A percentile compares a stretch with the other conserved stretches of the same genome.
Evolutionary conservation across 192 early-diverging fungal genomes (phyloP).

Genomic region (Backusella mclennaniae): DNA sequence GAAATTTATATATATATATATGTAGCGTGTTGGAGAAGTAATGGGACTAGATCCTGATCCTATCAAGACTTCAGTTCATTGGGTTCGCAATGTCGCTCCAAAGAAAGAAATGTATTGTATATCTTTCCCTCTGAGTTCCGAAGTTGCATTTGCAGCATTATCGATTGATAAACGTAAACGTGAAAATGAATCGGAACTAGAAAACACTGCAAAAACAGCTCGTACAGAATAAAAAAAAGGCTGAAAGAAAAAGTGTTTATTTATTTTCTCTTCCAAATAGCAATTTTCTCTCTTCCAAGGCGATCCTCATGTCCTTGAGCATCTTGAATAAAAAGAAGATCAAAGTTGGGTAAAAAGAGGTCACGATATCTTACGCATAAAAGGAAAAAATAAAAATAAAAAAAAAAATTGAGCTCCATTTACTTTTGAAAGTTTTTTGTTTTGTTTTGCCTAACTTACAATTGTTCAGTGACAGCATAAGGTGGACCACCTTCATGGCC

Average conservation of each 20-base stretch:
- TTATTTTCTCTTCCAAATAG: conserved; percentile 61
- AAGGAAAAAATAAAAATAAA: background rate
- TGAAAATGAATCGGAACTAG: background rate
- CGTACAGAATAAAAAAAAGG: conserved; percentile 8
- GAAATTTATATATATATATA: no score
- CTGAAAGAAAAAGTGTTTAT: conserved; percentile 3
- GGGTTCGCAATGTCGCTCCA: conserved; percentile 94
- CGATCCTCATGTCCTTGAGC: conserved; percentile 58
- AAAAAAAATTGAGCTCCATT: background rate
- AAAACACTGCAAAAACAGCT: background rate
- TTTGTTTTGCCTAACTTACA: conserved; percentile 43
- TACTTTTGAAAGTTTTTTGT: background rate
- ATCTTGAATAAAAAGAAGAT: conserved; percentile 57
- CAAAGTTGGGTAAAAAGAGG: conserved; percentile 56
- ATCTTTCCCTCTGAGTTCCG: conserved; percentile 75
- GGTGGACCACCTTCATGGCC: conserved; percentile 71
- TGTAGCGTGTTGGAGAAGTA: conserved; percentile 50
- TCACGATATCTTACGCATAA: conserved; percentile 17
- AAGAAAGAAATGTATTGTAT: conserved; percentile 99
- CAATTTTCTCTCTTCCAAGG: conserved; percentile 59
- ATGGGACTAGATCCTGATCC: conserved; percentile 49
- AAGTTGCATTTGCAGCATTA: conserved; percentile 63
- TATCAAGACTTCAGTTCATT: conserved; percentile 48
- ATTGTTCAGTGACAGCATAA: conserved; percentile 59
- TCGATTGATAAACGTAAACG: conserved; percentile 10